Base-by-base conservation (phyloP, 805 yeast genomes). In the Nakazawaea holstii region DNA sequence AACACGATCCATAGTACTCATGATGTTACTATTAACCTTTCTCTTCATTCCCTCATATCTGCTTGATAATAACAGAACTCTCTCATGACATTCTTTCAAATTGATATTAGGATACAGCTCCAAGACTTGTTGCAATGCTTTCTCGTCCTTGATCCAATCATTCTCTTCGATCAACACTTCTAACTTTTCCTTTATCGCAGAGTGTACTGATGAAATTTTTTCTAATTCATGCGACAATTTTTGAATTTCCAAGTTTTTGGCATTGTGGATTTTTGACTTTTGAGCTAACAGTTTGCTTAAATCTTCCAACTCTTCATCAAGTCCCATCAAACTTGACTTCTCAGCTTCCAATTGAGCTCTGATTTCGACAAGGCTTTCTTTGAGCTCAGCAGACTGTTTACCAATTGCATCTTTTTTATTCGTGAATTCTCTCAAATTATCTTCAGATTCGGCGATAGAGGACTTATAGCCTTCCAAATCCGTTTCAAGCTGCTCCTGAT, bases 1-100 rank as follows among this genome's bases (percentile, higher is more conserved):
- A 27, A 88, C 95, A 54, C 82, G 88, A 58, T 90, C 97, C 52
- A 89, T 87, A 86, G 86, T 87, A 57, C 82, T 82, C 95, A 87
- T 87, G 52, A 89, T 88, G 58, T 90, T 86, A 2, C 84, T 74
- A 56, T 90, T 89, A 14, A 91, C 95, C 53, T 83, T 87, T 48
- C 89, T 75, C 65, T 78, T 84, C 86, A 92, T 80, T 4, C 77
- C 78, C 46, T 79, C 74, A 57, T 81, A 79, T 52, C 80, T 74
- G 30, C 76, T 84, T 15, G 74, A 68, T 53, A 88, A 73, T 41
- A 76, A 73, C 10, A 66, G 65, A 36, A 82, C 75, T 52, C 83
- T 77, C 20, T 73, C 76, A 52, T 80, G 77, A 54, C 83, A 76
- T 50, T 83, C 83, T 8, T 73, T 78, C 17, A 88, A 61, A 55